A percentile compares a stretch with the other conserved stretches of the same genome.
These are phyloP conservation scores for Amanita polypyramis DNA, from an alignment of 768 basidiomycete genomes.

Conservation along the genomic window DNA sequence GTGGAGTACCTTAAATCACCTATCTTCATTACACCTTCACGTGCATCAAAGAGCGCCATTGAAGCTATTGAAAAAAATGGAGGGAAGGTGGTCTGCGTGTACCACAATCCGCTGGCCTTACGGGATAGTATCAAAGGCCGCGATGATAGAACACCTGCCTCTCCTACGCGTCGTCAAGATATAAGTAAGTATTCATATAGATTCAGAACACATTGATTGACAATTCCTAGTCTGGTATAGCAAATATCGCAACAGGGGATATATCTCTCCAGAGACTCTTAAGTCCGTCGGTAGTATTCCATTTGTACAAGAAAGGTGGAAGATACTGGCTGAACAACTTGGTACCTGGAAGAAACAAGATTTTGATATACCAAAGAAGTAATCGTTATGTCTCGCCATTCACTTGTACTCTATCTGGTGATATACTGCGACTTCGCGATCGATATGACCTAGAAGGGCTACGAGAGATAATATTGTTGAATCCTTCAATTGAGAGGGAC, in stretches of 20 bases:
- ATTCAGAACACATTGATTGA: conserved; percentile 4
- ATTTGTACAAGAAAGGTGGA: conserved; percentile 64
- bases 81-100: conserved; percentile 81
- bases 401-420: conserved; percentile 43
- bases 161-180: conserved; percentile 78
- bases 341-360: conserved; percentile 41
- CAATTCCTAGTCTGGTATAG: conserved; percentile 63
- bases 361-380: conserved; percentile 31
- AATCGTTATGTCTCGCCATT: conserved; percentile 16
- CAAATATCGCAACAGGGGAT: conserved; percentile 63
- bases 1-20: conserved; percentile 53
- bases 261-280: conserved; percentile 52
- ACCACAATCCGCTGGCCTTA: conserved; percentile 81
- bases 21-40: conserved; percentile 73
- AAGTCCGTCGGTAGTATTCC: conserved; percentile 40
- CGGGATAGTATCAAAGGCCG: conserved; percentile 68
- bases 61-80: conserved; percentile 72
- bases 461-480: conserved; percentile 52
- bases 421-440: conserved; percentile 52
- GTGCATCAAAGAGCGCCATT: conserved; percentile 83
- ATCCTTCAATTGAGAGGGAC: conserved; percentile 33
- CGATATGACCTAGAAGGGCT: conserved; percentile 40
- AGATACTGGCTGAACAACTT: conserved; percentile 48
- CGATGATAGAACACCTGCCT: conserved; percentile 60
- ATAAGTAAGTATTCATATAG: conserved; percentile 46